Conservation (phyloP, 2,329 filamentous ascomycete species). For the Aureobasidium mangrovei region DNA sequence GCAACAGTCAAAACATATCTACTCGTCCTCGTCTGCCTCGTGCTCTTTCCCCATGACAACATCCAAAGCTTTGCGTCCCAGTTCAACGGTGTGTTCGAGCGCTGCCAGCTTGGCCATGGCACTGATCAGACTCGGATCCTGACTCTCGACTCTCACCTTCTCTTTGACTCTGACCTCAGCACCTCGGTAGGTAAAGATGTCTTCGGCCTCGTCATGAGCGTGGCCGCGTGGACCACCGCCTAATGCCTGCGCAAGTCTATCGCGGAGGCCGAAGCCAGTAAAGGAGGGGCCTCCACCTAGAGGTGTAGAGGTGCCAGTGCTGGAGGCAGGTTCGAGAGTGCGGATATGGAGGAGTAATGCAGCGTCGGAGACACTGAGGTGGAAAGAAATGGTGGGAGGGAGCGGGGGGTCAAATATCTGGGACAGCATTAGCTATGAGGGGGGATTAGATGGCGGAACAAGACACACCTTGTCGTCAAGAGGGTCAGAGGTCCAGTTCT, state of each 20-base stretch:
- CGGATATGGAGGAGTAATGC: constrained; percentile 55
- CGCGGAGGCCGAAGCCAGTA: constrained; percentile 49
- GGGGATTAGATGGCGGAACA: neutral
- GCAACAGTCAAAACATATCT: too few relatives aligned
- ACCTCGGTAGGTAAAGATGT: constrained; percentile 60
- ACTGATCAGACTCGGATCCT: constrained; percentile 78
- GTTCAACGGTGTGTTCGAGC: constrained; percentile 61
- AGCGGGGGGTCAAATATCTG: constrained; percentile 51
- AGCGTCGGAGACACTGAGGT: constrained; percentile 48
- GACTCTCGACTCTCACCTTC: constrained; percentile 80
- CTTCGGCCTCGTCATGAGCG: constrained; percentile 58
- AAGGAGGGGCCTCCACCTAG: constrained; percentile 28
- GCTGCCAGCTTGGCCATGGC: constrained; percentile 75
- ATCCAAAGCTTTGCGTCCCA: constrained; percentile 62
- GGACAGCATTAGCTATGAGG: neutral
- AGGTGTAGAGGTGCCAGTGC: constrained; percentile 28
- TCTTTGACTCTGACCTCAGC: constrained; percentile 78
- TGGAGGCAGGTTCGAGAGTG: constrained; percentile 48
- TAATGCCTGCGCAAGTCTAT: constrained; percentile 43
- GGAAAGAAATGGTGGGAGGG: constrained; percentile 63
- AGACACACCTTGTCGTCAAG: constrained; percentile 45
- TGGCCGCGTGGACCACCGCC: constrained; percentile 32
- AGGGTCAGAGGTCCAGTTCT: constrained; percentile 48
- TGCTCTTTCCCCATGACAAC: constrained; percentile 65
- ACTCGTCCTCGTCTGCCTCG: constrained; percentile 14